phyloP scores from a whole-genome alignment of 2,329 filamentous ascomycete genomes.

The Gaeumannomyces tritici region DNA sequence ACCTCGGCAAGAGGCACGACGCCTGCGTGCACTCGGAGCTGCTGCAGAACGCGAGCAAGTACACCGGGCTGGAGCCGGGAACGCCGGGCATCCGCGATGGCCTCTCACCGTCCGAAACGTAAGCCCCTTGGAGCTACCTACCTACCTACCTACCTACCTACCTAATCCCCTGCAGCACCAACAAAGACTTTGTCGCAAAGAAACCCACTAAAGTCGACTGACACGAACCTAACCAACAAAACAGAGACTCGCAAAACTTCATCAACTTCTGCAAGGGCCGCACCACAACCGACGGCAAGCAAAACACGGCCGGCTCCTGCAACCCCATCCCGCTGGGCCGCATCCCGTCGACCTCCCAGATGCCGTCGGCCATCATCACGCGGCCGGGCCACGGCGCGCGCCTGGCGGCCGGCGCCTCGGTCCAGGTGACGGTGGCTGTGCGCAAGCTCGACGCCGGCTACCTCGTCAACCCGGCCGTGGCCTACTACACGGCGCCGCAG shows the following conservation, averaged over 20 bases:
- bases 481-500: slow-evolving; percentile 47
- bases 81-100: slow-evolving; percentile 16
- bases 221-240: too few species aligned
- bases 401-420: slow-evolving; percentile 27
- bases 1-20: neutral
- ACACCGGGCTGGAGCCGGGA: slow-evolving; percentile 26
- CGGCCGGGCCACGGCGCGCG: slow-evolving; percentile 31
- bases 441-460: slow-evolving; percentile 38
- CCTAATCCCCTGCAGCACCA: too few species aligned
- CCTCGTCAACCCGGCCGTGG: slow-evolving; percentile 43
- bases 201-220: neutral
- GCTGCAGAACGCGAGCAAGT: slow-evolving; percentile 29
- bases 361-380: slow-evolving; percentile 45
- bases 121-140: slow-evolving; percentile 7
- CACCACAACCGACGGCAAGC: slow-evolving; percentile 43
- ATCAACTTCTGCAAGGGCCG: slow-evolving; percentile 50
- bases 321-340: slow-evolving; percentile 50
- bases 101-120: slow-evolving; percentile 34
- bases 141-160: too few species aligned
- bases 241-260: slow-evolving; percentile 31
- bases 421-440: slow-evolving; percentile 37
- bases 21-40: neutral
- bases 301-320: slow-evolving; percentile 40
- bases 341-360: slow-evolving; percentile 37
- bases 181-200: too few species aligned